phyloP scores from a whole-genome alignment of 1,284 basidiomycete genomes.

The Abortiporus biennis region DNA sequence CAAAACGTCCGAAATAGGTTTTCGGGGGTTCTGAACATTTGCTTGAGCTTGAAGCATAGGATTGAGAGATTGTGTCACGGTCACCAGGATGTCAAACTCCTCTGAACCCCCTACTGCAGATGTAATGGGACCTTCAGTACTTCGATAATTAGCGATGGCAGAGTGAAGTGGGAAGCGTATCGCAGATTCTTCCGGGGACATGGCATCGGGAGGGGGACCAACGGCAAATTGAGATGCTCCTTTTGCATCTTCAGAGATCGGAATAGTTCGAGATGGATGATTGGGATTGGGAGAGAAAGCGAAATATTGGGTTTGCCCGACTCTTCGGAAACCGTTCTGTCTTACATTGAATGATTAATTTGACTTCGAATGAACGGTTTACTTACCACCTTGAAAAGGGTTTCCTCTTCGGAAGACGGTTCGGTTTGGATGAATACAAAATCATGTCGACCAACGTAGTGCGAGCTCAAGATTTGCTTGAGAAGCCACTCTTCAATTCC shows the following conservation, averaged over 20 bases:
- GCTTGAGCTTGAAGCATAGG: too few relatives aligned
- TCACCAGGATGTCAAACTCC: too few relatives aligned
- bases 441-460: slow-evolving; percentile 1
- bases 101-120: too few relatives aligned
- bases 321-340: slow-evolving; percentile 13
- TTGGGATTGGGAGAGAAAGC: slow-evolving; percentile 7
- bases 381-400: slow-evolving; percentile 16
- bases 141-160: background rate
- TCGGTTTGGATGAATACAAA: background rate
- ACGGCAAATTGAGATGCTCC: slow-evolving; percentile 1
- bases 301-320: slow-evolving; percentile 13
- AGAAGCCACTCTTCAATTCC: slow-evolving; percentile 13
- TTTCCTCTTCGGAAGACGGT: slow-evolving; percentile 3
- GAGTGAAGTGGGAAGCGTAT: background rate
- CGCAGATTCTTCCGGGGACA: background rate
- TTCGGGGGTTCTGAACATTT: too few relatives aligned
- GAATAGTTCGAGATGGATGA: slow-evolving; percentile 11
- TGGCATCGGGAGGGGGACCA: background rate
- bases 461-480: slow-evolving; percentile 20
- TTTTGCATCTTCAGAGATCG: slow-evolving; percentile 6
- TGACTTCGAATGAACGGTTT: slow-evolving; percentile 11
- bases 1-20: slow-evolving; percentile 3
- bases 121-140: too few relatives aligned
- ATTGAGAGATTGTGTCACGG: too few relatives aligned
- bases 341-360: background rate